Conservation (phyloP, 2,329 filamentous ascomycete species). For the Aspergillus caelatus region DNA sequence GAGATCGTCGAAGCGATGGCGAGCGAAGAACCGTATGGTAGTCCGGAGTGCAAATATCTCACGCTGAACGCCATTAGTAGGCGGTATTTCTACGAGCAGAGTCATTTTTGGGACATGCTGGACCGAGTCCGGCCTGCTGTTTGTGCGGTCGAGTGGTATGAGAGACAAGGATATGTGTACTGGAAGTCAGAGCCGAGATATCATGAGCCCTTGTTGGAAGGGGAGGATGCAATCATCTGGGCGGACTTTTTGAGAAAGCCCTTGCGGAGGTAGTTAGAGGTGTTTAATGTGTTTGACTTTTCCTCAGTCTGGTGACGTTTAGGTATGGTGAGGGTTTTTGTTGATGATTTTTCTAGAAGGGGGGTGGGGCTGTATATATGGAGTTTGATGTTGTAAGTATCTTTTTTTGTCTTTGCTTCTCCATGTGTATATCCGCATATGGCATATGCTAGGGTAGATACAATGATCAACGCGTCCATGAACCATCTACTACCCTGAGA, state of each 20-base stretch:
- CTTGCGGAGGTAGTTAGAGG: neutral
- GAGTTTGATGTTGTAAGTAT: neutral
- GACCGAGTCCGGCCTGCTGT: constrained; percentile 15
- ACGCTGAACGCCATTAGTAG: constrained; percentile 26
- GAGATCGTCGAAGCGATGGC: constrained; percentile 23
- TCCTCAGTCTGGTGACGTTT: neutral
- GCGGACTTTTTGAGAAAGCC: constrained; percentile 31
- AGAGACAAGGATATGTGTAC: constrained; percentile 27
- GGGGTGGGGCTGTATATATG: neutral
- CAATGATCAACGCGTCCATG: neutral
- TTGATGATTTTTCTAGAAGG: neutral
- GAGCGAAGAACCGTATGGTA: constrained; percentile 23
- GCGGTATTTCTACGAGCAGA: constrained; percentile 24
- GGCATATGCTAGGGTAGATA: neutral
- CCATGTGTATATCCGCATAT: neutral
- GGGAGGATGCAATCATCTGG: constrained; percentile 10
- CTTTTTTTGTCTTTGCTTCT: neutral
- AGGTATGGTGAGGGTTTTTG: neutral
- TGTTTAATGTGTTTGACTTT: neutral
- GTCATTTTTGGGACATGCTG: constrained; percentile 16
- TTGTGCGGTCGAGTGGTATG: constrained; percentile 29
- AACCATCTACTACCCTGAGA: neutral
- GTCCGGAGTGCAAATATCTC: constrained; percentile 14
- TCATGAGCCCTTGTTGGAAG: constrained; percentile 13
- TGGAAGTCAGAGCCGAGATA: constrained; percentile 32